These are phyloP conservation scores for Nyssa sinensis DNA, from an alignment of 148 eudicot species.

Conservation along the genomic window DNA sequence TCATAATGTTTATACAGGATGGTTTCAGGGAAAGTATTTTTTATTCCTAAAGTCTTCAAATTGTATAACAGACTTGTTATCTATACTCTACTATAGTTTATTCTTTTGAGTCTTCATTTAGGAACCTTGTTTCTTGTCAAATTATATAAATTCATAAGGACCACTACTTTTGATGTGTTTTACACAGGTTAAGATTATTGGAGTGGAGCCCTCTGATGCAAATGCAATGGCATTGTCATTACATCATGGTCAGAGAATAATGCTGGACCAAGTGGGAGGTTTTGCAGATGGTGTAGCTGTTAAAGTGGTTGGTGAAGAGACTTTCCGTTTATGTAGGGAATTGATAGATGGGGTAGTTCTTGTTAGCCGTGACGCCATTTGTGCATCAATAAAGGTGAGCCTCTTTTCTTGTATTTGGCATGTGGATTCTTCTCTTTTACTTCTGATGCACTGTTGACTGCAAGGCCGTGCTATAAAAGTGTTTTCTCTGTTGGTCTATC, in stretches of 20 bases:
- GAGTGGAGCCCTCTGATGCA: conserved; percentile 94
- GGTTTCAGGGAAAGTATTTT: not conserved
- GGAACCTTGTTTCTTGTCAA: not conserved
- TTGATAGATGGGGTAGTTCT: conserved; percentile 91
- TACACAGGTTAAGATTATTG: conserved; percentile 71
- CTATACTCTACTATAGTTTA: not conserved
- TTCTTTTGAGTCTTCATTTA: not conserved
- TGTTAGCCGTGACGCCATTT: conserved; percentile 94
- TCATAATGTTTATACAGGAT: not conserved
- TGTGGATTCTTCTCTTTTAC: not conserved
- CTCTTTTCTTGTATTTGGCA: not conserved
- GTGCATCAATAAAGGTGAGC: conserved; percentile 94
- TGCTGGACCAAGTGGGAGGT: conserved; percentile 91
- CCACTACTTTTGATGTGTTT: conserved; percentile 6
- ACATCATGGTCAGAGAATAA: conserved; percentile 75
- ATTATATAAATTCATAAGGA: not conserved
- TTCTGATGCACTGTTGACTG: not conserved
- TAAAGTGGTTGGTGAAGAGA: conserved; percentile 91
- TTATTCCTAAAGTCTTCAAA: not conserved
- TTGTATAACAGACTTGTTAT: not conserved
- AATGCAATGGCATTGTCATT: conserved; percentile 97
- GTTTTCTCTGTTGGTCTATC: not conserved
- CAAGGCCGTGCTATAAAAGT: not conserved
- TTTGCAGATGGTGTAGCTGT: conserved; percentile 99
- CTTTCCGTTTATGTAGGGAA: conserved; percentile 77